Conservation (phyloP, 495 filamentous ascomycete genomes). For the Parmelia sp. region DNA sequence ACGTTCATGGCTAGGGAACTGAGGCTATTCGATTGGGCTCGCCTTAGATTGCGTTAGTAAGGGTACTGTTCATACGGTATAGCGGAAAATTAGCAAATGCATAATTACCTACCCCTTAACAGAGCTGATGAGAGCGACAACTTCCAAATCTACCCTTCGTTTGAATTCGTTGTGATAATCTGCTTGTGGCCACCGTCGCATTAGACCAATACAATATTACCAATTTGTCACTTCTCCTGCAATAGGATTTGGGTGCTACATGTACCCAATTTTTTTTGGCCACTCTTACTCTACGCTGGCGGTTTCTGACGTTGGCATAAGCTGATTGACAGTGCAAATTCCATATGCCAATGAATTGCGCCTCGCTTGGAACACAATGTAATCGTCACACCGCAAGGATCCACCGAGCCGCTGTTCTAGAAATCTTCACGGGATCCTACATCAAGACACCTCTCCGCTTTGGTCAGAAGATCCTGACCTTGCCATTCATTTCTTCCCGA, state of each 20-base stretch:
- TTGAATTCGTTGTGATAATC: no score
- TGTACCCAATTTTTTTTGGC: not conserved
- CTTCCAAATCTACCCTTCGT: no score
- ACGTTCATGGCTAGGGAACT: not conserved
- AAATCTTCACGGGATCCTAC: not conserved
- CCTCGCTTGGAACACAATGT: not conserved
- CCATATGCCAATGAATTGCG: not conserved
- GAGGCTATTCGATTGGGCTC: not conserved
- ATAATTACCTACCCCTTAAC: not conserved
- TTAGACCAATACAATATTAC: no score
- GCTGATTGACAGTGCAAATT: not conserved
- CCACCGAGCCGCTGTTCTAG: not conserved
- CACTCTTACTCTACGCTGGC: not conserved
- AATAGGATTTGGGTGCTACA: not conserved
- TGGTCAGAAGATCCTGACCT: not conserved
- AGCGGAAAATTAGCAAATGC: not conserved
- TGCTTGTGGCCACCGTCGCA: no score
- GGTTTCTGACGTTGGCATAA: not conserved
- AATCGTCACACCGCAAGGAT: not conserved
- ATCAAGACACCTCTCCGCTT: not conserved
- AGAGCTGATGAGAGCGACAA: no score
- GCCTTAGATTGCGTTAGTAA: not conserved
- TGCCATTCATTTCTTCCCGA: constrained; percentile 65
- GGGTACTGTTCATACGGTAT: constrained; percentile 1
- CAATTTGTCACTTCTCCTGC: not conserved